phyloP scores from a whole-genome alignment of 345 rosid genomes.

The Rhizophora mangle region DNA sequence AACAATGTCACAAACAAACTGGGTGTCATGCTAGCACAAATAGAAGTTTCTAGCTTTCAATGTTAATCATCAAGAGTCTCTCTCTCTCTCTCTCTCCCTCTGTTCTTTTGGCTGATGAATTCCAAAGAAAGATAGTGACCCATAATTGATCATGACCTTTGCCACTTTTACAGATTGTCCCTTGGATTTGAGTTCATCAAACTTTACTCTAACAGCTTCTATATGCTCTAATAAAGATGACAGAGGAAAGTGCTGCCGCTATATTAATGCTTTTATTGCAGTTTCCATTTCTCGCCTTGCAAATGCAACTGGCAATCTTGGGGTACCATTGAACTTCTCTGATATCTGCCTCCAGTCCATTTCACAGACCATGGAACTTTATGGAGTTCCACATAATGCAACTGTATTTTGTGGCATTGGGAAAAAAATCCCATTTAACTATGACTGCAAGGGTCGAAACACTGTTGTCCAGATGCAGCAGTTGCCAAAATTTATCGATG shows the following conservation, averaged over 20 bases:
- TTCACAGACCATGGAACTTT: slow-evolving; percentile 61
- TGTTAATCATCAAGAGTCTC: neutral
- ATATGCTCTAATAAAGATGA: slow-evolving; percentile 54
- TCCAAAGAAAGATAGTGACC: neutral
- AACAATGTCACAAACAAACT: no score
- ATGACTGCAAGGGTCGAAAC: slow-evolving; percentile 64
- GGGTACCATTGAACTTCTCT: slow-evolving; percentile 52
- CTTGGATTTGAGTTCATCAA: slow-evolving; percentile 65
- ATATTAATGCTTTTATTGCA: slow-evolving; percentile 82
- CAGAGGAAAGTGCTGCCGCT: slow-evolving; percentile 88
- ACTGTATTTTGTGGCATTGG: slow-evolving; percentile 78
- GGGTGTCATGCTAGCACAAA: neutral
- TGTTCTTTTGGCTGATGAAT: neutral
- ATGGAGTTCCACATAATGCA: slow-evolving; percentile 82
- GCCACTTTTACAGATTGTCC: slow-evolving; percentile 68
- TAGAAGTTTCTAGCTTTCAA: neutral
- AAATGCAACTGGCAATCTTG: slow-evolving; percentile 63
- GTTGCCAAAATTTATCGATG: slow-evolving; percentile 61
- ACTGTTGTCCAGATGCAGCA: slow-evolving; percentile 73
- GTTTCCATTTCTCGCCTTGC: slow-evolving; percentile 72
- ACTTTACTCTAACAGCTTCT: slow-evolving; percentile 75
- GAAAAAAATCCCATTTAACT: slow-evolving; percentile 72
- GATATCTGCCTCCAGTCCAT: slow-evolving; percentile 56
- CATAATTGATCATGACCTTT: slow-evolving; percentile 8
- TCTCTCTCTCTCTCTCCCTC: neutral